Percentiles rank a stretch among this genome's conserved stretches.
These are phyloP conservation scores for Coemansia sp. DNA, from an alignment of 192 early-diverging fungal genomes.

Conservation along the genomic window DNA sequence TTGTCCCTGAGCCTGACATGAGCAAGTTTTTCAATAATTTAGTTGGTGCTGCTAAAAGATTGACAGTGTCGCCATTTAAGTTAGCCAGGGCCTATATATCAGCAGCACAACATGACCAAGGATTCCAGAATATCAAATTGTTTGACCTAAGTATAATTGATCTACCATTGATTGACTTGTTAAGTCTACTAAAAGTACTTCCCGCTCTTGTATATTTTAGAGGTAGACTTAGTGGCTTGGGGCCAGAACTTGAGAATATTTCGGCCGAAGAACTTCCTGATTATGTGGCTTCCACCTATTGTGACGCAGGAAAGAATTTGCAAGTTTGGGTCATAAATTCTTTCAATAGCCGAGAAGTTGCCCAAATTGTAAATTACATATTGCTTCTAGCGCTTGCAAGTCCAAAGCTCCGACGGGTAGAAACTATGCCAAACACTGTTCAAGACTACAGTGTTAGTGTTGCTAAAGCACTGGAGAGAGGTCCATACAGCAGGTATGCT, in stretches of 20 bases:
- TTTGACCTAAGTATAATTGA: neutral
- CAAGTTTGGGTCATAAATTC: neutral
- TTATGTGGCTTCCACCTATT: neutral
- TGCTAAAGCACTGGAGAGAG: neutral
- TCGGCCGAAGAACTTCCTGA: neutral
- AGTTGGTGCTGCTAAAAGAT: neutral
- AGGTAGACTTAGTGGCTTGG: neutral
- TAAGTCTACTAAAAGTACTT: neutral
- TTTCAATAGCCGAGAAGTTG: neutral
- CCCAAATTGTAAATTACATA: neutral
- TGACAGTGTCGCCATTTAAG: neutral
- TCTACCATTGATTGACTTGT: neutral
- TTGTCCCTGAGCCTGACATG: neutral
- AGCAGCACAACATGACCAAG: neutral
- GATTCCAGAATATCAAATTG: neutral
- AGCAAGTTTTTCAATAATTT: neutral
- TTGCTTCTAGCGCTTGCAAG: neutral
- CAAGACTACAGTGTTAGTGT: neutral
- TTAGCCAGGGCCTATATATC: neutral
- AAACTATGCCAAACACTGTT: neutral
- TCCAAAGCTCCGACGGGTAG: neutral
- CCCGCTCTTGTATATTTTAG: neutral
- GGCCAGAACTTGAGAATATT: neutral
- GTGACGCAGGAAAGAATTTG: neutral
- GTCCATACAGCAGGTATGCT: neutral